A percentile compares a stretch with the other conserved stretches of the same genome.
phyloP scores from a whole-genome alignment of 148 eudicot species.

The Bassia scoparia region DNA sequence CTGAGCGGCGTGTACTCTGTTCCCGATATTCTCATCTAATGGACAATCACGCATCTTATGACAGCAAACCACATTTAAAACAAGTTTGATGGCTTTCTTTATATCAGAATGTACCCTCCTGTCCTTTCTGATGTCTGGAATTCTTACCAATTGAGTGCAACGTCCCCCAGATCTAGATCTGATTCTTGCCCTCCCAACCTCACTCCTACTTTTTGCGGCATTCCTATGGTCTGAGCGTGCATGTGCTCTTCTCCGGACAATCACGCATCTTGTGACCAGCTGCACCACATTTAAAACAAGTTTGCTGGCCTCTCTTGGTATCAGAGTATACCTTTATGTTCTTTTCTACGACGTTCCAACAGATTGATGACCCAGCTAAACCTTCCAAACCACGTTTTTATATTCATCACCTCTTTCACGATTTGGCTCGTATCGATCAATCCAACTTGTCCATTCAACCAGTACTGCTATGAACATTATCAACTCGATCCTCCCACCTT shows the following conservation, averaged over 20 bases:
- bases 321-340: conserved; percentile 14
- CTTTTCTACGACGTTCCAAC: conserved; percentile 18
- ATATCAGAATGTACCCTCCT: conserved; percentile 16
- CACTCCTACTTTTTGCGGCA: conserved; percentile 10
- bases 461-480: conserved; percentile 23
- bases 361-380: conserved; percentile 6
- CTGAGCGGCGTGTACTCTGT: conserved; percentile 13
- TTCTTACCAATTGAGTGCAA: conserved; percentile 16
- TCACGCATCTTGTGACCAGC: conserved; percentile 37
- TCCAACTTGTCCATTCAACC: conserved; percentile 20
- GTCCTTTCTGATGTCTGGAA: conserved; percentile 21
- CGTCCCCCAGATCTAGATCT: conserved; percentile 24
- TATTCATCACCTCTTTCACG: conserved; percentile 22
- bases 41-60: conserved; percentile 35
- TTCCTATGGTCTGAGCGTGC: conserved; percentile 15
- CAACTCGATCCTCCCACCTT: conserved; percentile 42
- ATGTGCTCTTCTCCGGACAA: conserved; percentile 18
- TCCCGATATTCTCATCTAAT: conserved; percentile 26
- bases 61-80: conserved; percentile 33
- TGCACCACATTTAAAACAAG: conserved; percentile 36
- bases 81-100: conserved; percentile 21
- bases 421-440: conserved; percentile 54
- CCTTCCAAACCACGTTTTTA: neutral
- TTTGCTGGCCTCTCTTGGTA: conserved; percentile 14
- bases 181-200: conserved; percentile 19